Conservation (phyloP, 2,329 filamentous ascomycete genomes). For the Botrytis medusae region DNA sequence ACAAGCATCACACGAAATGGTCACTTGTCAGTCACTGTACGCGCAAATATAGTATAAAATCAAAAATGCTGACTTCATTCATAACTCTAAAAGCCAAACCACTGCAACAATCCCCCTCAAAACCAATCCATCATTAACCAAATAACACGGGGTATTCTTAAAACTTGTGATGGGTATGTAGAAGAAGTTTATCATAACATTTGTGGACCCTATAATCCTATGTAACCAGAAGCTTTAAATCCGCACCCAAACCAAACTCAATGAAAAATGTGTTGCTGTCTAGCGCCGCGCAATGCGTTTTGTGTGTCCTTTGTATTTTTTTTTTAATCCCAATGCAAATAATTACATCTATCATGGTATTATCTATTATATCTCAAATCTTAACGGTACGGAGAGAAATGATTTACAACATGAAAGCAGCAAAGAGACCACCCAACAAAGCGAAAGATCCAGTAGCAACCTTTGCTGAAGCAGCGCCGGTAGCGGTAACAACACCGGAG, state of each 20-base stretch:
- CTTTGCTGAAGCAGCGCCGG: slow-evolving; percentile 5
- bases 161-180: neutral
- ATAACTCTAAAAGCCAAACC: neutral
- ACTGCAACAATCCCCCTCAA: neutral
- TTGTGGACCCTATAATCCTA: slow-evolving; percentile 11
- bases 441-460: slow-evolving; percentile 1
- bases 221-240: slow-evolving; percentile 16
- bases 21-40: neutral
- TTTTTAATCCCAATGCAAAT: neutral
- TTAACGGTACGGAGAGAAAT: neutral
- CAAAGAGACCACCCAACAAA: slow-evolving; percentile 7
- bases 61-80: neutral
- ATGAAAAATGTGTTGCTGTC: neutral
- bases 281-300: slow-evolving; percentile 5
- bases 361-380: slow-evolving; percentile 4
- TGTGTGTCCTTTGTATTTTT: slow-evolving; percentile 8
- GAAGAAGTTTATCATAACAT: slow-evolving; percentile 17
- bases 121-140: neutral
- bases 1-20: neutral
- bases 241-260: neutral
- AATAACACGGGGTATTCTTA: neutral
- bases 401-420: slow-evolving; percentile 15
- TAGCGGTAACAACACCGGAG: neutral
- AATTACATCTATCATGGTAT: neutral
- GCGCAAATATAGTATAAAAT: neutral